A percentile compares a stretch with the other conserved stretches of the same genome.
Evolutionary conservation across 2,329 filamentous ascomycete species (phyloP).

Genomic region (Aspergillus sergii): DNA sequence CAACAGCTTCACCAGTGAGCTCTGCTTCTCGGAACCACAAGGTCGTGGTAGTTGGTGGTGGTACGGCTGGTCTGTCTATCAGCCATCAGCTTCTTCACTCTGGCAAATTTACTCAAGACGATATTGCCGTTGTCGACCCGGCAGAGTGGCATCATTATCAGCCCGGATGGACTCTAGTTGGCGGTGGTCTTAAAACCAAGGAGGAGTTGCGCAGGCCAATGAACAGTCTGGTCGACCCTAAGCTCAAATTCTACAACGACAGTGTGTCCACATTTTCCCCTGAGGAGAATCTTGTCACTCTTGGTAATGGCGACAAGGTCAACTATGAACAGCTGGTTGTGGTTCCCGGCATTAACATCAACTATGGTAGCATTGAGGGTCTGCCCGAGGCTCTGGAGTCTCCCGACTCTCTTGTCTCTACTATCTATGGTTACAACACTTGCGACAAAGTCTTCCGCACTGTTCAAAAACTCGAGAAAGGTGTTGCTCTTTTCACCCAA

Average conservation of each 20-base stretch:
- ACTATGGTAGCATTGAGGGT: constrained; percentile 57
- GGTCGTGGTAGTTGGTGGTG: constrained; percentile 68
- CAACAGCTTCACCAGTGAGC: constrained; percentile 39
- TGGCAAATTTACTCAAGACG: constrained; percentile 59
- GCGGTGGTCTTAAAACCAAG: constrained; percentile 66
- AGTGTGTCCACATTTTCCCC: constrained; percentile 56
- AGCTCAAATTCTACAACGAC: constrained; percentile 62
- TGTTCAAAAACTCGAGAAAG: constrained; percentile 52
- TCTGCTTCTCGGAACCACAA: constrained; percentile 56
- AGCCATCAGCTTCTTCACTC: constrained; percentile 68
- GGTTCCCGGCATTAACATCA: constrained; percentile 58
- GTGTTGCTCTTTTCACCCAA: constrained; percentile 62
- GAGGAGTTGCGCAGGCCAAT: constrained; percentile 59
- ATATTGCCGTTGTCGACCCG: constrained; percentile 68
- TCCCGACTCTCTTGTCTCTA: constrained; percentile 52
- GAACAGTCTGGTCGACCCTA: constrained; percentile 57
- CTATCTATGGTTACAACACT: constrained; percentile 61
- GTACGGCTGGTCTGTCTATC: constrained; percentile 65
- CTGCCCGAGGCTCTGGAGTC: constrained; percentile 59
- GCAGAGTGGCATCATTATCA: constrained; percentile 68
- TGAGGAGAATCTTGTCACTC: constrained; percentile 58
- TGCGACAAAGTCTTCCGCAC: constrained; percentile 57
- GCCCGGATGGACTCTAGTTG: constrained; percentile 70
- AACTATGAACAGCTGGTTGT: constrained; percentile 68
- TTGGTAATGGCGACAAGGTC: constrained; percentile 59